Base-by-base conservation (phyloP, 2,329 filamentous ascomycete species). In the Aspergillus vadensis region DNA sequence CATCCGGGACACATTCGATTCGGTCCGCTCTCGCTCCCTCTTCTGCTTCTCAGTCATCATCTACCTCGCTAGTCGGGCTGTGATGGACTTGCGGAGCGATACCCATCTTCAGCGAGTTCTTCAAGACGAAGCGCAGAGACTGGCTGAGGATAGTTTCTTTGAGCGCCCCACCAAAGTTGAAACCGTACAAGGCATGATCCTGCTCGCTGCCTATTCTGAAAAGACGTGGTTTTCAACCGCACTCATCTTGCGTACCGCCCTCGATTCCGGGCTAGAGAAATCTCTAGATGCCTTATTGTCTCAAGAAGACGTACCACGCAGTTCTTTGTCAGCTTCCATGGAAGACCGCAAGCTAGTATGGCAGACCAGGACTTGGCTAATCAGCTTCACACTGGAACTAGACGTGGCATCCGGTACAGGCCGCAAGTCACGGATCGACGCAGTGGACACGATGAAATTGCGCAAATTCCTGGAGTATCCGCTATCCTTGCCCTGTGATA, bases 181-280 rank as follows among this genome's bases (percentile, higher is more conserved):
- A 57, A 75, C 73, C 0, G 73, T 75, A 0, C 73, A 75, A 39
- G 73, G 73, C 4, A 75, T 75, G 73, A 72, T 75, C 30, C 62
- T 75, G 3, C 65, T 75, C 0, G 73, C 73, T 1, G 73, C 73
- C 3, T 75, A 75, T 25, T 75, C 73, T 0, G 73, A 75, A 54
- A 75, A 75, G 38, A 74, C 73, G 1, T 75, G 73, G 73, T 75
- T 75, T 50, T 75, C 73, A 0, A 75, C 71, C 2, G 73, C 73
- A 6, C 68, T 75, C 8, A 75, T 75, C 55, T 62, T 75, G 19
- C 71, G 73, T 17, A 75, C 73, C 0, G 73, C 73, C 2, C 56
- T 75, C 17, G 73, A 75, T 55, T 72, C 73, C 9, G 73, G 73
- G 0, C 61, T 75, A 0, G 73, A 75, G 55, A 75, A 75, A 48